Evolutionary conservation across 805 yeast species (phyloP), one percentile per base, ranked within the genome.

Genomic region (Suhomyces xylopsoci): DNA sequence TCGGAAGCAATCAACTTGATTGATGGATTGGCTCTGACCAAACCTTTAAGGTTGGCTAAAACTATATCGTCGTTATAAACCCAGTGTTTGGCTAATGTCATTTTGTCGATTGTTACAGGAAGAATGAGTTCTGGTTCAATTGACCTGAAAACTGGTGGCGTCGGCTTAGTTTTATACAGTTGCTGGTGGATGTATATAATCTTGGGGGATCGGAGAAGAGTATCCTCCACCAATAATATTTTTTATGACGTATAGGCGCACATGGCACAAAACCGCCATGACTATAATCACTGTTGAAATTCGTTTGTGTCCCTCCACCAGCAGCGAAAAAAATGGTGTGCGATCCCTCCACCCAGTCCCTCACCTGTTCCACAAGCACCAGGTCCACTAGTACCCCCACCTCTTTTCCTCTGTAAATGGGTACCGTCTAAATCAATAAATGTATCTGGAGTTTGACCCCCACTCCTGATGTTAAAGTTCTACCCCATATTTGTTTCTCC

Each of bases 11-110:
- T 79, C 40, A 83, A 67, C 26, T 71, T 69, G 47, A 86, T 62
- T 28, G 76, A 69, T 1, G 90, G 90, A 56, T 83, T 84, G 43
- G 81, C 60, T 24, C 76, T 73, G 12, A 75, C 79, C 42, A 85
- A 69, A 22, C 86, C 86, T 58, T 74, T 74, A 43, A 85, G 71
- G 22, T 80, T 79, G 7, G 80, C 56, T 45, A 73, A 67, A 15
- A 80, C 82, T 12, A 80, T 61, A 55, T 81, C 83, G 30, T 73
- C 75, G 32, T 66, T 62, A 62, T 79, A 81, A 36, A 67, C 68
- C 85, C 85, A 81, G 62, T 81, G 85, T 58, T 81, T 77, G 6
- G 65, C 64, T 45, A 66, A 55, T 5, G 66, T 61, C 68, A 65
- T 65, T 26, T 24, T 42, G 42, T 38, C 15, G 7, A 19, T 15